These are phyloP conservation scores for Solanum gracilifrons DNA, from an alignment of 257 asterid genomes.

Conservation along the genomic window DNA sequence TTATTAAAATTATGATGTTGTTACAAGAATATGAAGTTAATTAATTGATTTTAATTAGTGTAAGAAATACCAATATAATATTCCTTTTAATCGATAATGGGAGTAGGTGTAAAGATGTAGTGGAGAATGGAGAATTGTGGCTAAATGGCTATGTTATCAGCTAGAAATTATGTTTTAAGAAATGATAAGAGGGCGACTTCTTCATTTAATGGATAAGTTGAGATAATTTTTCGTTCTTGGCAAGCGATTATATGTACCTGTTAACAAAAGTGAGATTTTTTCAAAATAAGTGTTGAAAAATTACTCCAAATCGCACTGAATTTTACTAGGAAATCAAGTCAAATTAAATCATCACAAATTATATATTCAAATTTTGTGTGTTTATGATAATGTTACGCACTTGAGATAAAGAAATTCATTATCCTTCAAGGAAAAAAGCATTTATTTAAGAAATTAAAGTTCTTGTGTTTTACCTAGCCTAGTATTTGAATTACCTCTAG, in stretches of 20 bases:
- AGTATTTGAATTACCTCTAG: neutral
- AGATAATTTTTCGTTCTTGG: neutral
- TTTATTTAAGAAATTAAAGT: neutral
- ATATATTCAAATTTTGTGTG: neutral
- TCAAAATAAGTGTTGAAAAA: neutral
- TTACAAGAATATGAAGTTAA: neutral
- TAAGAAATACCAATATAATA: neutral
- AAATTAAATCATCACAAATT: neutral
- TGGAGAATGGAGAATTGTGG: neutral
- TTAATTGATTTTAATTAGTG: neutral
- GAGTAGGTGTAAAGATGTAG: neutral
- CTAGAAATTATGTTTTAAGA: neutral
- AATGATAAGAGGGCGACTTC: neutral
- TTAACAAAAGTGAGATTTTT: neutral
- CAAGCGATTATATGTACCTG: neutral
- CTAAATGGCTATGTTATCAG: neutral
- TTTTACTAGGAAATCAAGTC: neutral
- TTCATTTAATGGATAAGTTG: neutral
- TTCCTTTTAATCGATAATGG: neutral
- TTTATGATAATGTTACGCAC: neutral
- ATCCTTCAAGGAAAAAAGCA: neutral
- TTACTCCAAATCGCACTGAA: neutral
- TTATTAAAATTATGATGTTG: neutral
- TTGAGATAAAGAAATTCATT: neutral
- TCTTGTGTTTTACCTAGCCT: neutral